Percentiles rank a stretch among this genome's conserved stretches.
These are phyloP conservation scores for Lecanoromycetidae sp. DNA, from an alignment of 2,329 filamentous ascomycete genomes.

Conservation along the genomic window DNA sequence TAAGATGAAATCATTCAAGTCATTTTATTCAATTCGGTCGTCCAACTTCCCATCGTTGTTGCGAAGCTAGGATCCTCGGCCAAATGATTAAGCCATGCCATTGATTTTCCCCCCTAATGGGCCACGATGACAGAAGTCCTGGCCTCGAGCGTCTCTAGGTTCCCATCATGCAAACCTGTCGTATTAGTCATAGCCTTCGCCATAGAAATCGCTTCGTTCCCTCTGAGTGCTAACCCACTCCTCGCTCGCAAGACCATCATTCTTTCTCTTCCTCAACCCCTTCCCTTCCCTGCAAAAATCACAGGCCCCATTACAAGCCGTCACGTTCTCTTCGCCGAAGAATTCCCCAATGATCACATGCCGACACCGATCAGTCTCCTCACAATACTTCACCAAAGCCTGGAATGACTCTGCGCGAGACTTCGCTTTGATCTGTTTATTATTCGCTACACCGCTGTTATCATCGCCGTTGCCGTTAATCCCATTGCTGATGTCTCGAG, in stretches of 20 bases:
- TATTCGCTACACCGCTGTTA: conserved; percentile 25
- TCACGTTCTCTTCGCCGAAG: conserved; percentile 54
- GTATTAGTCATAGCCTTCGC: conserved; percentile 17
- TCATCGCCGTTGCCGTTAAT: conserved; percentile 24
- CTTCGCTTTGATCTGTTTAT: conserved; percentile 30
- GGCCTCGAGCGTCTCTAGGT: too few relatives aligned
- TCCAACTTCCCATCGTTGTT: too few relatives aligned
- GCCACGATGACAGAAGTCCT: too few relatives aligned
- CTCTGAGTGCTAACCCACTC: conserved; percentile 24
- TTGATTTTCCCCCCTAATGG: too few relatives aligned
- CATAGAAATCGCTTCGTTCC: conserved; percentile 17
- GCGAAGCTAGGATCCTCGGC: too few relatives aligned
- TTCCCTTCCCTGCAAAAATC: conserved; percentile 62
- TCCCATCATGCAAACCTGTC: not conserved
- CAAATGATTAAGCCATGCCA: too few relatives aligned
- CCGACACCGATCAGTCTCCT: conserved; percentile 59
- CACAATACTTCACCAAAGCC: conserved; percentile 67
- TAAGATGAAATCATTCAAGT: too few relatives aligned
- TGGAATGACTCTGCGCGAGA: conserved; percentile 52
- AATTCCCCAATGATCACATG: conserved; percentile 65
- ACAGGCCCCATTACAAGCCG: conserved; percentile 60
- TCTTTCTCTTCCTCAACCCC: conserved; percentile 46
- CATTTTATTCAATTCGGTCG: too few relatives aligned
- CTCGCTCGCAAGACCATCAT: conserved; percentile 23
- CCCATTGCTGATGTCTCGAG: conserved; percentile 31